Evolutionary conservation across 306 rosid species (phyloP), one percentile per base, ranked within the genome.

Genomic region (Prosopis cineraria): DNA sequence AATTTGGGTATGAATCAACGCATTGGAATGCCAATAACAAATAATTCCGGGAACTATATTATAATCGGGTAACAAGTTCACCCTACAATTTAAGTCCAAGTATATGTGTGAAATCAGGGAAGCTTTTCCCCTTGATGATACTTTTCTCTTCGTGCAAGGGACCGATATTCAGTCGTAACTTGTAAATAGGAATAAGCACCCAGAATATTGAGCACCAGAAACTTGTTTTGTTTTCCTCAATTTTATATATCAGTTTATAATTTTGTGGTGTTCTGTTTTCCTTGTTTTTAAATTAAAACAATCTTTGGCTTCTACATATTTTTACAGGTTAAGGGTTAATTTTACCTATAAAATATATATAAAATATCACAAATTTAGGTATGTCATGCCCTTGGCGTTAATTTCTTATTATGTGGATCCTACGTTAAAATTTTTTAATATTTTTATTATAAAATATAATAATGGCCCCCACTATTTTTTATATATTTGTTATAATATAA

Each of bases 121-220:
- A n/a, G n/a, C n/a, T n/a, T n/a, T n/a, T n/a, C n/a, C n/a, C n/a
- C n/a, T n/a, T n/a, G n/a, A n/a, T n/a, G n/a, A n/a, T n/a, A n/a
- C n/a, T n/a, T n/a, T n/a, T 68, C 74, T 39, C 31, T 66, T 39
- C 2, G 19, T 66, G 50, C 71, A 66, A 66, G 71, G 50, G 2
- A 36, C 30, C 62, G 50, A 64, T 13, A 43, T 45, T 22, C 63
- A 33, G n/a, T n/a, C 50, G 72, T 62, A 31, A 43, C 3, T n/a
- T 0, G 50, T 8, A 9, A 9, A 17, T 59, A 17, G 14, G 7
- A 56, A 10, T 3, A 36, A 47, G 52, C 10, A n/a, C 25, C 64
- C n/a, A 65, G 68, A 34, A 24, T 64, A 27, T 34, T 34, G 45
- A 22, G 65, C 72, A 45, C 60, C 14, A 33, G 2, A 5, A 29